Percentiles rank a stretch among this genome's conserved stretches.
Conservation (phyloP, 805 yeast species). For the Candida tibetensis region DNA sequence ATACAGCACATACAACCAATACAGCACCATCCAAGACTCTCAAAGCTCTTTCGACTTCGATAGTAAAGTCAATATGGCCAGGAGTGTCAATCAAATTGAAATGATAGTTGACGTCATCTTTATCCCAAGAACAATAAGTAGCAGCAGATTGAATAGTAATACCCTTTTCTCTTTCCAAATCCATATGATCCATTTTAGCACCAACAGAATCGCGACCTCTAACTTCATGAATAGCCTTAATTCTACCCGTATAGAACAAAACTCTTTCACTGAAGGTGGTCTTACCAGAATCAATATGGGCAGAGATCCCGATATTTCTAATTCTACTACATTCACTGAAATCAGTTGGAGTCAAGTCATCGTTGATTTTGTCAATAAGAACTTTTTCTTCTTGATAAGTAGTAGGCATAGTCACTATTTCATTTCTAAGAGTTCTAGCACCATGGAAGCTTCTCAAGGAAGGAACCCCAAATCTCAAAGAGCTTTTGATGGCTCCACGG, state of each 20-base stretch:
- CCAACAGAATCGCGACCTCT: slow-evolving; percentile 97
- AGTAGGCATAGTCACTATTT: slow-evolving; percentile 21
- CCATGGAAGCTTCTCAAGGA: slow-evolving; percentile 3
- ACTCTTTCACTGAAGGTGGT: slow-evolving; percentile 98
- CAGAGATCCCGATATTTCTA: slow-evolving; percentile 96
- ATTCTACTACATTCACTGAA: slow-evolving; percentile 49
- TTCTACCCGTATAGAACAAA: slow-evolving; percentile 91
- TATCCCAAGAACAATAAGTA: slow-evolving; percentile 95
- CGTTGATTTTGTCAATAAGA: slow-evolving; percentile 56
- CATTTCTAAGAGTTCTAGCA: slow-evolving; percentile 5
- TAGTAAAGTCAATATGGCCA: slow-evolving; percentile 98
- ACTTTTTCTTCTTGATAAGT: slow-evolving; percentile 75
- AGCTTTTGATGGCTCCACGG: background rate
- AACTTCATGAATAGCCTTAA: slow-evolving; percentile 94
- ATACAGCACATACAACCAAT: slow-evolving; percentile 95
- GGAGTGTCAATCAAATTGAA: slow-evolving; percentile 97
- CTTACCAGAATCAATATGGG: slow-evolving; percentile 97
- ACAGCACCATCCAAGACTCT: slow-evolving; percentile 98
- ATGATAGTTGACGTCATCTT: slow-evolving; percentile 65
- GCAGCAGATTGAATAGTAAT: slow-evolving; percentile 99
- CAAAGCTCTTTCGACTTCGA: slow-evolving; percentile 98
- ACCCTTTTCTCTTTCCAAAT: slow-evolving; percentile 96
- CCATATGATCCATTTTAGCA: slow-evolving; percentile 99
- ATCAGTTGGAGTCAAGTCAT: slow-evolving; percentile 51
- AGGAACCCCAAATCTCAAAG: background rate